Base-by-base conservation (phyloP, 2,329 filamentous ascomycete genomes). In the Teratosphaeria epicoccoides region DNA sequence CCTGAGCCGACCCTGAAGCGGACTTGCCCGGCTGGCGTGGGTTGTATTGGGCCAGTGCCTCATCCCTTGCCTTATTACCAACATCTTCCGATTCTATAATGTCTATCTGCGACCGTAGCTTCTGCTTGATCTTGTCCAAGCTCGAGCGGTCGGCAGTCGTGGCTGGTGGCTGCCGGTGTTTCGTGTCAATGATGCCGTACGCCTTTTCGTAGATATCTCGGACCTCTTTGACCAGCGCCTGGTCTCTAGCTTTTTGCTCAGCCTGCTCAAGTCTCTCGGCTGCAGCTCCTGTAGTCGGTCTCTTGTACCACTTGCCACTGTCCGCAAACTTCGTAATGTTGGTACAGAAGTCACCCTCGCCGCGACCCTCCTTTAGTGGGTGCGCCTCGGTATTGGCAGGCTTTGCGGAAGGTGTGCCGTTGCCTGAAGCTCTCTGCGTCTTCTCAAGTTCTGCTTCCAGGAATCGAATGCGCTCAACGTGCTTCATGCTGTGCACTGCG, bases 171-270 rank as follows among this genome's bases (percentile, higher is more conserved):
- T 66, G 63, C 33, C 55, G 56, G 51, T 67, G 64, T 22, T 57
- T 44, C 20, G 55, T 50, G 46, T 63, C 61, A 46, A 73, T 72
- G 5, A 57, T 63, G 20, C 71, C 71, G 53, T 73, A 74, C 9
- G 56, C 52, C 33, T 68, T 63, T 57, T 74, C 71, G 55, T 75
- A 73, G 46, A 74, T 72, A 20, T 60, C 61, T 33, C 65, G 63
- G 20, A 74, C 62, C 54, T 73, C 67, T 6, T 60, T 57, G 14
- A 69, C 62, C 12, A 74, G 61, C 5, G 59, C 58, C 46, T 61
- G 61, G 46, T 70, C 66, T 10, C 56, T 52, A 17, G 57, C 55
- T 51, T 61, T 62, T 46, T 63, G 57, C 47, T 61, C 54, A 45
- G 29, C 33, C 17, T 37, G 47, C 47, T 49, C 24, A 51, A 49